These are phyloP conservation scores for Paulownia fortunei DNA, from an alignment of 257 asterid genomes.

Conservation along the genomic window DNA sequence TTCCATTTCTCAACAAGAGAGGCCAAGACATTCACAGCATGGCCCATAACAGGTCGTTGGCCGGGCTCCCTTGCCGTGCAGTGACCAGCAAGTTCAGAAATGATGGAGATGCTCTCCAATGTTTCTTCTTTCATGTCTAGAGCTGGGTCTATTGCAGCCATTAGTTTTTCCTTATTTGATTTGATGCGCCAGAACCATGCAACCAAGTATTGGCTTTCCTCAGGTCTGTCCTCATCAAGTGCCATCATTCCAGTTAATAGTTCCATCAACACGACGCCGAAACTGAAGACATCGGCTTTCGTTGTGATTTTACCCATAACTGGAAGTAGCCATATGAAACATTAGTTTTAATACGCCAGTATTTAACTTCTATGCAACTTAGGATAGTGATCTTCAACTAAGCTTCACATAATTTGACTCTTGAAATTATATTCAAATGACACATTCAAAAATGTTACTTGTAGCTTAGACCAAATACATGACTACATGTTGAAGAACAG, in stretches of 20 bases:
- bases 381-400: too few species aligned
- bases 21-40: conserved; percentile 71
- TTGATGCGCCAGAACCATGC: conserved; percentile 84
- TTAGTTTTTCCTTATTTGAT: conserved; percentile 63
- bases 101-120: conserved; percentile 56
- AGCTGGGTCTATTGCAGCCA: conserved; percentile 67
- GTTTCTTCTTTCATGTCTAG: conserved; percentile 58
- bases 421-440: too few species aligned
- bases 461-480: too few species aligned
- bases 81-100: conserved; percentile 94
- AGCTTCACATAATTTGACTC: too few species aligned
- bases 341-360: too few species aligned
- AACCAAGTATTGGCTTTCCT: conserved; percentile 87
- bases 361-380: too few species aligned
- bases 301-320: conserved; percentile 94
- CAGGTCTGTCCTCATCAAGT: conserved; percentile 72
- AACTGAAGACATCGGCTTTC: conserved; percentile 84
- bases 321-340: conserved; percentile 31
- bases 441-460: too few species aligned
- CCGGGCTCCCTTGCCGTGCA: conserved; percentile 85
- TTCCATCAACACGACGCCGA: conserved; percentile 95
- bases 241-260: conserved; percentile 86
- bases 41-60: conserved; percentile 94
- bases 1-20: conserved; percentile 89
- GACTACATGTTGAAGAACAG: too few species aligned